Base-by-base conservation (phyloP, 2,329 filamentous ascomycete species). In the Cucurbitaria berberidis region DNA sequence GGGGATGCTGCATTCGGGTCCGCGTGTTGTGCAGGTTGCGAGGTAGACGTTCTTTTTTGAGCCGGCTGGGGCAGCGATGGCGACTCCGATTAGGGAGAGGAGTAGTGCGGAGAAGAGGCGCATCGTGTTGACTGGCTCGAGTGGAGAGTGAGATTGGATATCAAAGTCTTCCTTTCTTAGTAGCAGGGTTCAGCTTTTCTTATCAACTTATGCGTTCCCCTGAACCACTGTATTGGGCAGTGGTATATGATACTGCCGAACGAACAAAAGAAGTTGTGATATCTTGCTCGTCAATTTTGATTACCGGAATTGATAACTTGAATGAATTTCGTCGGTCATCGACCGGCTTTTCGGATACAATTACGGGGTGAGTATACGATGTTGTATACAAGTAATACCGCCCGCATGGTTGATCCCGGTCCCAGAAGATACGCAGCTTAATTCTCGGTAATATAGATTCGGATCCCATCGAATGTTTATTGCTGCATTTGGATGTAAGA, bases 1-100 rank as follows among this genome's bases (percentile, higher is more conserved):
- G 29, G 24, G 36, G 21, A 42, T 15, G 24, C 5, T 5, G 24
- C 40, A 42, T 3, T 29, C 40, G 5, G 36, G 36, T n/a, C n/a
- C n/a, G 22, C 57, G 57, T 2, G 51, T 46, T n/a, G 49, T 60
- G 47, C 59, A 62, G 19, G 48, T 54, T 36, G 49, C 46, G 11
- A 62, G 59, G 41, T 60, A 62, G 21, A 56, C 40, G 19, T 62
- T 62, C 29, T 41, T 49, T 21, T 45, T 45, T 10, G 53, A 55
- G 29, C 48, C 47, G 3, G 45, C 41, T n/a, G 29, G 36, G 5
- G 53, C 45, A 19, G 51, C 45, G 36, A 40, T 13, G 26, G 45
- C 35, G 19, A 41, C n/a, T 22, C 48, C 24, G 11, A 24, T 11
- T 13, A 42, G 24, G 24, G 40, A 42, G 24, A 42, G 40, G 15